A percentile compares a stretch with the other conserved stretches of the same genome.
Evolutionary conservation across 495 filamentous ascomycete genomes (phyloP).

Genomic region (Penicillium taxi): DNA sequence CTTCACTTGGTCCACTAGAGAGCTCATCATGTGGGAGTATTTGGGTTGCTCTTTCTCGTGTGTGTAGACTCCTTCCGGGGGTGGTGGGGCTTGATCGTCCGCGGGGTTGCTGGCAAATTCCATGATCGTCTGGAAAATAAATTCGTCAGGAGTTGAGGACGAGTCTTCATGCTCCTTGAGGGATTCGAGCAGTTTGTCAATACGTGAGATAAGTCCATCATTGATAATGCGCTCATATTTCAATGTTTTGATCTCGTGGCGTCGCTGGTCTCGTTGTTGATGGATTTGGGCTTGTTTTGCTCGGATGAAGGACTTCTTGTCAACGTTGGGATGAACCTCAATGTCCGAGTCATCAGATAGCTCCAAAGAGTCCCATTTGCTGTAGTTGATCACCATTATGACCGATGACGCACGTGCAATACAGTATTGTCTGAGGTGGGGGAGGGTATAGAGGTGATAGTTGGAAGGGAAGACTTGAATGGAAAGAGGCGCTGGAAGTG

Average conservation of each 20-base stretch:
- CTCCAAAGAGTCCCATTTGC: conserved; percentile 94
- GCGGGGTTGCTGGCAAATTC: conserved; percentile 62
- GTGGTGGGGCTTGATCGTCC: conserved; percentile 63
- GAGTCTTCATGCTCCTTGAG: conserved; percentile 62
- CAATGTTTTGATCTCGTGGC: conserved; percentile 78
- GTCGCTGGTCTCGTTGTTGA: conserved; percentile 72
- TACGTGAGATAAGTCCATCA: conserved; percentile 75
- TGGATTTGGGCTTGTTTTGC: conserved; percentile 98
- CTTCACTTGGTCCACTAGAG: conserved; percentile 88
- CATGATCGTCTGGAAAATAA: conserved; percentile 81
- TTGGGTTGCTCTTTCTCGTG: conserved; percentile 67
- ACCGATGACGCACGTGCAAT: conserved; percentile 2
- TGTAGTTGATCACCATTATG: conserved; percentile 87
- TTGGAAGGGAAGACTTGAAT: conserved; percentile 1
- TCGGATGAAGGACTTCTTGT: conserved; percentile 96
- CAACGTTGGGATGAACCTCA: conserved; percentile 97
- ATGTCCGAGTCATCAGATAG: conserved; percentile 96
- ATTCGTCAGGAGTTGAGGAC: conserved; percentile 65
- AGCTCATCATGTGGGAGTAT: conserved; percentile 94
- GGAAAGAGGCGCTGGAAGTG: neutral
- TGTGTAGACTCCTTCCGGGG: conserved; percentile 71
- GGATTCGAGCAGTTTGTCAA: conserved; percentile 64
- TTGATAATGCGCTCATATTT: conserved; percentile 93
- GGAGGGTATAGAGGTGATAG: conserved; percentile 17
- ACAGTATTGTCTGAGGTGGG: conserved; percentile 13